Conservation (phyloP, 352 stramenopile species). For the Achlya hypogyna region DNA sequence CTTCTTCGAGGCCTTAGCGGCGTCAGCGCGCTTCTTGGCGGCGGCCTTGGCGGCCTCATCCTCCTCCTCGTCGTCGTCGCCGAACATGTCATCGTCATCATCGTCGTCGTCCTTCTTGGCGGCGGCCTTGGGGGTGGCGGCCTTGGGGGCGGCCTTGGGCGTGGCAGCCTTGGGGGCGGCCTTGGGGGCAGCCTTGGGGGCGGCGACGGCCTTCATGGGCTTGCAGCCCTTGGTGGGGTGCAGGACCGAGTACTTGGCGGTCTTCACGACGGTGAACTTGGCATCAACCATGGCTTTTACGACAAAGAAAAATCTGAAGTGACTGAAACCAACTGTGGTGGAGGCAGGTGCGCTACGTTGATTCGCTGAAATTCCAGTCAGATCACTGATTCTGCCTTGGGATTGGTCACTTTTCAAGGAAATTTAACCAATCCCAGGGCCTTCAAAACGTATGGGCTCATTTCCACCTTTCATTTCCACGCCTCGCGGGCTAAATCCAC, state of each 20-base stretch:
- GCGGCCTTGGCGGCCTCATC: constrained; percentile 41
- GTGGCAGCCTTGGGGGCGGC: constrained; percentile 20
- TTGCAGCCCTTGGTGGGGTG: constrained; percentile 46
- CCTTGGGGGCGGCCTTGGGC: constrained; percentile 23
- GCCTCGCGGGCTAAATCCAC: too few species aligned
- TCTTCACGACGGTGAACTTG: constrained; percentile 55
- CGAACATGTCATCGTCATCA: constrained; percentile 49
- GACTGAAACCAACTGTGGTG: neutral
- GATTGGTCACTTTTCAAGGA: neutral
- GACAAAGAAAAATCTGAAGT: neutral
- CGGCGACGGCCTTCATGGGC: constrained; percentile 45
- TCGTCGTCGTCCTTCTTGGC: constrained; percentile 32
- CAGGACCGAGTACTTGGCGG: constrained; percentile 56
- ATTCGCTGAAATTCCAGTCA: constrained; percentile 6
- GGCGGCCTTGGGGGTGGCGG: constrained; percentile 23
- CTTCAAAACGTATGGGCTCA: too few species aligned
- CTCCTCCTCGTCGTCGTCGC: constrained; percentile 46
- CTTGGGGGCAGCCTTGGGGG: constrained; percentile 25
- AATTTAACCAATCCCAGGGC: neutral
- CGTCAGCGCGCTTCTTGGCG: constrained; percentile 43
- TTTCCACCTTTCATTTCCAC: too few species aligned
- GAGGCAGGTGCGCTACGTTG: neutral
- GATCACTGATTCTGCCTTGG: neutral
- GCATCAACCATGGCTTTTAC: constrained; percentile 28
- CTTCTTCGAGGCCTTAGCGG: constrained; percentile 40